These are phyloP conservation scores for Cladosporium sp. DNA, from an alignment of 2,329 filamentous ascomycete genomes.

Conservation along the genomic window DNA sequence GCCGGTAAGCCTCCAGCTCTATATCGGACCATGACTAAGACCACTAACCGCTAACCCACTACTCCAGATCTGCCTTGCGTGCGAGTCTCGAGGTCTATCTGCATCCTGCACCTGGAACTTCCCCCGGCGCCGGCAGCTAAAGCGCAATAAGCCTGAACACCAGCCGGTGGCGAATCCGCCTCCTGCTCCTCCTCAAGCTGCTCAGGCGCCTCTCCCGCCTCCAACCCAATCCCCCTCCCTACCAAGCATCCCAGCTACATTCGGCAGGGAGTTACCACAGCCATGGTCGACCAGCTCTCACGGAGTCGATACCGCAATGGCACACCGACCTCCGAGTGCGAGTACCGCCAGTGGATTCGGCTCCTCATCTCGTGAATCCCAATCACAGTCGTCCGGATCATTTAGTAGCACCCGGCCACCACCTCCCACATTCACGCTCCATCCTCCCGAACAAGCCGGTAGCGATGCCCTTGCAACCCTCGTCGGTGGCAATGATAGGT, in stretches of 20 bases:
- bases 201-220: too few species aligned
- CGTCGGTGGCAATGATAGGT: constrained; percentile 2
- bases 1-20: constrained; percentile 19
- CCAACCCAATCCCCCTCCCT: too few species aligned
- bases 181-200: neutral
- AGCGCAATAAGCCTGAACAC: constrained; percentile 1
- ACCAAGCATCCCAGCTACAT: constrained; percentile 10
- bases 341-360: too few species aligned
- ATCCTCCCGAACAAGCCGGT: constrained; percentile 1
- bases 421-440: constrained; percentile 7
- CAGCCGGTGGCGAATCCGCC: constrained; percentile 7
- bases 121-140: constrained; percentile 7
- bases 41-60: constrained; percentile 7
- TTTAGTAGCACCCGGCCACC: constrained; percentile 6
- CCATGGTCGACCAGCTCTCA: constrained; percentile 6
- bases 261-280: constrained; percentile 9
- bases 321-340: constrained; percentile 11
- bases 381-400: constrained; percentile 5
- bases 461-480: constrained; percentile 5
- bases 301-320: constrained; percentile 6
- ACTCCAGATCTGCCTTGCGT: constrained; percentile 9
- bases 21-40: constrained; percentile 7
- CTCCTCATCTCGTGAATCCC: neutral
- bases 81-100: constrained; percentile 10
- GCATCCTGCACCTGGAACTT: constrained; percentile 11